These are phyloP conservation scores for Pluteus cervinus DNA, from an alignment of 768 basidiomycete genomes.

Conservation along the genomic window DNA sequence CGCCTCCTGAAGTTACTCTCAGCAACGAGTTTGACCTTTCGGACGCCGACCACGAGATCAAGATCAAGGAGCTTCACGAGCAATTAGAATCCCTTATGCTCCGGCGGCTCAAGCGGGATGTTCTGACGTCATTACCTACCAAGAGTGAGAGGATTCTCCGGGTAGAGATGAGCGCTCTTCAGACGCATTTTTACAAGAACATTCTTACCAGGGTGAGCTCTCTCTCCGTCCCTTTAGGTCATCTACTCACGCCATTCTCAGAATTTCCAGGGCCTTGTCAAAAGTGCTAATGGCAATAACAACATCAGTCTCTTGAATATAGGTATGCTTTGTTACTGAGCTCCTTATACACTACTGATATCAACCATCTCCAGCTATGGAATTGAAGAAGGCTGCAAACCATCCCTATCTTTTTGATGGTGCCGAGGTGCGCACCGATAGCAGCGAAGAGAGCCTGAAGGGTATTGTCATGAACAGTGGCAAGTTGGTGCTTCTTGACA, in stretches of 20 bases:
- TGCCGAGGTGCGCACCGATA: slow-evolving; percentile 62
- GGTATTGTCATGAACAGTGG: slow-evolving; percentile 99
- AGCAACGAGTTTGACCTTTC: slow-evolving; percentile 94
- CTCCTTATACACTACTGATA: slow-evolving; percentile 4
- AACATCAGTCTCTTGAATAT: slow-evolving; percentile 97
- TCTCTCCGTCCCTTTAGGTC: neutral
- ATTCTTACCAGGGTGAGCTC: slow-evolving; percentile 78
- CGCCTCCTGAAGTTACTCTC: slow-evolving; percentile 60
- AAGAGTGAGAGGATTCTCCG: slow-evolving; percentile 98
- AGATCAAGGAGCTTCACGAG: slow-evolving; percentile 93
- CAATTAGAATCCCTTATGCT: slow-evolving; percentile 95
- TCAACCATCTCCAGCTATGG: slow-evolving; percentile 65
- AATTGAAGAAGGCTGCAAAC: slow-evolving; percentile 97
- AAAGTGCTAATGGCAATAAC: slow-evolving; percentile 82
- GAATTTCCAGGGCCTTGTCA: slow-evolving; percentile 92
- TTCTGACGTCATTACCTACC: slow-evolving; percentile 91
- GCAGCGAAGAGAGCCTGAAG: slow-evolving; percentile 78
- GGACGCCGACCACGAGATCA: slow-evolving; percentile 87
- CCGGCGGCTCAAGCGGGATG: slow-evolving; percentile 90
- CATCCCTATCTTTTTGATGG: slow-evolving; percentile 98
- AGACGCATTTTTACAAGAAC: slow-evolving; percentile 98
- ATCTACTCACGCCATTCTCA: slow-evolving; percentile 21
- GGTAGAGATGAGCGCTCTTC: slow-evolving; percentile 95
- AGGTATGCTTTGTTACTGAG: slow-evolving; percentile 35
- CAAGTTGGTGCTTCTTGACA: slow-evolving; percentile 97